A percentile compares a stretch with the other conserved stretches of the same genome.
These are phyloP conservation scores for Globisporangium mamillatum DNA, from an alignment of 352 stramenopile genomes.

Conservation along the genomic window DNA sequence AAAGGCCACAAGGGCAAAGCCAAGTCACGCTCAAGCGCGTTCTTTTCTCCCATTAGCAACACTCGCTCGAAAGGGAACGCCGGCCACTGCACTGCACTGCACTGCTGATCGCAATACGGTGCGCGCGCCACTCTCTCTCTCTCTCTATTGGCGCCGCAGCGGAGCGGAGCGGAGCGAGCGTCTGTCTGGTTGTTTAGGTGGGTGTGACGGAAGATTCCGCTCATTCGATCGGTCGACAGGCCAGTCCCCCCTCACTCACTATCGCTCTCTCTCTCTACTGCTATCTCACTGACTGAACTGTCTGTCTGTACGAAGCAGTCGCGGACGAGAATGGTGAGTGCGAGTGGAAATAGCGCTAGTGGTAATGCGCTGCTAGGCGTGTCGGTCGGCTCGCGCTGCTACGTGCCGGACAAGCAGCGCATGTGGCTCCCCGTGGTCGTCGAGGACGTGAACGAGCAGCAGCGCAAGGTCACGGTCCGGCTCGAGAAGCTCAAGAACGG, in stretches of 20 bases:
- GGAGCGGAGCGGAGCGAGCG: neutral
- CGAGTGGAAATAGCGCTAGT: neutral
- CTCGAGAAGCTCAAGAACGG: slow-evolving; percentile 35
- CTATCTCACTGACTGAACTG: neutral
- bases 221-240: neutral
- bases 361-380: slow-evolving; percentile 27
- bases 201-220: neutral
- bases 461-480: slow-evolving; percentile 38
- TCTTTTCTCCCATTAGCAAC: neutral
- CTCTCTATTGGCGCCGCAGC: neutral
- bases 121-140: neutral
- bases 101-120: neutral
- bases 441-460: slow-evolving; percentile 51
- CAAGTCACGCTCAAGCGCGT: neutral
- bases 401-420: slow-evolving; percentile 59
- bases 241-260: neutral
- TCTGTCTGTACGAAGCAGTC: neutral
- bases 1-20: neutral
- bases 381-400: slow-evolving; percentile 63
- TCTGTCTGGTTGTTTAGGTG: neutral
- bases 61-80: neutral
- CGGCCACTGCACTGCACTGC: neutral
- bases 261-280: neutral
- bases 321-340: slow-evolving; percentile 1
- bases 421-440: slow-evolving; percentile 77